Base-by-base conservation (phyloP, 2,329 filamentous ascomycete genomes). In the Fusarium coffeatum region DNA sequence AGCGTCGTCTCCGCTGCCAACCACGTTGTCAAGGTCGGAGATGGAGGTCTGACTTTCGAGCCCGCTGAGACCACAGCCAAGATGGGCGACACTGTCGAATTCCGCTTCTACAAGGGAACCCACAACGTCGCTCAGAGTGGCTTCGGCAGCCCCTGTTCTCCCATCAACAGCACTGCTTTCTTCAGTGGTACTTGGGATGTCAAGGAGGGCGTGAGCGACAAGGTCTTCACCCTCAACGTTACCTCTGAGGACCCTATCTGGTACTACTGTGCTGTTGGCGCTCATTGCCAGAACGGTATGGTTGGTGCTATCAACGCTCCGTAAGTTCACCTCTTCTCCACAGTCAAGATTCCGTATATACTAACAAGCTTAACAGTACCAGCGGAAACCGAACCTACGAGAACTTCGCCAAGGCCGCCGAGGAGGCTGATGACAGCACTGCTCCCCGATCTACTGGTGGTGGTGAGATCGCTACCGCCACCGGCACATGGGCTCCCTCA, bases 251-350 rank as follows among this genome's bases (percentile, higher is more conserved):
- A 83, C 47, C 88, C 89, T 3, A 84, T 90, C 62, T 91, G 89
- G 88, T 85, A 86, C 74, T 91, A 89, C 82, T 90, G 88, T 76
- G 85, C 85, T 18, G 86, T 89, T 62, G 82, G 73, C 37, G 83
- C 81, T 60, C 89, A 91, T 78, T 91, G 88, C 74, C 86, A 89
- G 71, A 77, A 73, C n/a, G 87, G 87, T 47, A 89, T 89, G 85
- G 85, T 87, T 49, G 86, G 86, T 54, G 86, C 86, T 12, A 66
- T 74, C n/a, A 74, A 74, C 22, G 71, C 72, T 7, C 69, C 72
- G 72, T 74, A 71, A 74, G 72, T 68, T 18, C 3, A 8, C 16
- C 4, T 23, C 16, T 50, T 25, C 16, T 63, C 13, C 43, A 9
- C 30, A 3, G 3, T 6, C 15, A 6, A 42, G 34, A 18, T 18